Base-by-base conservation (phyloP, 768 basidiomycete genomes). In the Macrocybe gigantea region DNA sequence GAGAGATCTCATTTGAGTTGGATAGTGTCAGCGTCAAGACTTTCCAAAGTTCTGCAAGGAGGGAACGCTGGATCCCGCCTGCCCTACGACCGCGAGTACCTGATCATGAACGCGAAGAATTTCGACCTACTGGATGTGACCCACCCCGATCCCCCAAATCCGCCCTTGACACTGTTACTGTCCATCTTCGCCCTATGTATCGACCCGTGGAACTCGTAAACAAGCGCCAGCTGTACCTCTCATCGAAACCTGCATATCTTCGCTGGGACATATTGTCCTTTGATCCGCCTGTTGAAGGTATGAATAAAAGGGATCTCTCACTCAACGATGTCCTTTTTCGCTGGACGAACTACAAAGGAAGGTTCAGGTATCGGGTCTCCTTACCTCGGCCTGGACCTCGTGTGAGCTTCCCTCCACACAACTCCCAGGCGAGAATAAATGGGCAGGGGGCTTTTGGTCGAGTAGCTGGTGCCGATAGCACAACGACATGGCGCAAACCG, bases 181-280 rank as follows among this genome's bases (percentile, higher is more conserved):
- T 85, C 30, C 70, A 64, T 32, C 60, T 87, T 7, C 83, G 87
- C 5, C 60, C 63, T 34, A 50, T 60, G 7, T 73, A 74, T 33
- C 64, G 59, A 15, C 56, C 61, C 13, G 54, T 75, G 13, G 79
- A 77, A 14, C 64, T 71, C 7, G 56, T 85, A 10, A 63, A 68
- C 36, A 75, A 68, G 50, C 72, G 67, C 50, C 82, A 83, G 55
- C 42, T 79, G 11, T 60, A 68, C 34, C 53, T 69, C 32, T 73
- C 75, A 51, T 73, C 64, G 45, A 68, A 63, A 44, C 60, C 64
- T 12, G 56, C 66, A 4, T 56, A 63, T 32, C 56, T 77, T 30
- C 78, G 83, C 38, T 74, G 78, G 66, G 88, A 90, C 45, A 74
- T 82, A 29, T 67, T 85, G 30, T 83, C 85, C 2, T 87, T 83